A percentile compares a stretch with the other conserved stretches of the same genome.
Conservation (phyloP, 768 basidiomycete genomes). For the Pleurotus eryngii region DNA sequence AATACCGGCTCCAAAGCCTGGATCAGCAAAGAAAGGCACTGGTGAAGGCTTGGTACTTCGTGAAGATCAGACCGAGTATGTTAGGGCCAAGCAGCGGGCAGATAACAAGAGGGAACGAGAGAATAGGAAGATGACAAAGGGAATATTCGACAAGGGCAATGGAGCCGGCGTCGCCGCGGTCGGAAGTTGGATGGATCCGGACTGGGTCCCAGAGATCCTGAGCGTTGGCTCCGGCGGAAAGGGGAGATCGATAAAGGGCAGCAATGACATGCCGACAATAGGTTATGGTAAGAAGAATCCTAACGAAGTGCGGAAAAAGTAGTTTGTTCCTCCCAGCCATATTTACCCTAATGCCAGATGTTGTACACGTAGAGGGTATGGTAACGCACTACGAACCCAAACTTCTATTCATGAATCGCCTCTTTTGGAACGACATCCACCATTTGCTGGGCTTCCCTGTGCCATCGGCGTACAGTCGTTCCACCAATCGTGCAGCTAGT, state of each 20-base stretch:
- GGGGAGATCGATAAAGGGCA: slow-evolving; percentile 50
- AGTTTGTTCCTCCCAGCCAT: slow-evolving; percentile 17
- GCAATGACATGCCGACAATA: slow-evolving; percentile 76
- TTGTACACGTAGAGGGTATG: slow-evolving; percentile 18
- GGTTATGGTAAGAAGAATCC: slow-evolving; percentile 89
- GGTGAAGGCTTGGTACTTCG: slow-evolving; percentile 85
- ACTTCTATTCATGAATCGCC: slow-evolving; percentile 93
- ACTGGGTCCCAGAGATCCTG: slow-evolving; percentile 86
- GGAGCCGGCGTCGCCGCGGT: slow-evolving; percentile 49
- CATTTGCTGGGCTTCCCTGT: slow-evolving; percentile 96
- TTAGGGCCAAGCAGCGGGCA: slow-evolving; percentile 74
- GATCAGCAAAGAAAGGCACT: slow-evolving; percentile 78
- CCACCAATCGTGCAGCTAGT: slow-evolving; percentile 79
- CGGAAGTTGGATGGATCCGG: slow-evolving; percentile 92
- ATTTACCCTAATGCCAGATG: slow-evolving; percentile 8
- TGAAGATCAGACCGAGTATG: slow-evolving; percentile 89
- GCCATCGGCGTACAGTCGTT: slow-evolving; percentile 89
- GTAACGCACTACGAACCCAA: slow-evolving; percentile 51
- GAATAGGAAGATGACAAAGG: slow-evolving; percentile 70
- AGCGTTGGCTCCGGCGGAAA: slow-evolving; percentile 66
- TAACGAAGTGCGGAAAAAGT: slow-evolving; percentile 71
- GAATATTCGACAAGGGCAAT: slow-evolving; percentile 47
- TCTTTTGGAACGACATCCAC: slow-evolving; percentile 99
- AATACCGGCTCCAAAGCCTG: slow-evolving; percentile 87
- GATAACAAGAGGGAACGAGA: slow-evolving; percentile 76